Evolutionary conservation across 208 protist species (phyloP).

Genomic region (Trypanosoma mega): DNA sequence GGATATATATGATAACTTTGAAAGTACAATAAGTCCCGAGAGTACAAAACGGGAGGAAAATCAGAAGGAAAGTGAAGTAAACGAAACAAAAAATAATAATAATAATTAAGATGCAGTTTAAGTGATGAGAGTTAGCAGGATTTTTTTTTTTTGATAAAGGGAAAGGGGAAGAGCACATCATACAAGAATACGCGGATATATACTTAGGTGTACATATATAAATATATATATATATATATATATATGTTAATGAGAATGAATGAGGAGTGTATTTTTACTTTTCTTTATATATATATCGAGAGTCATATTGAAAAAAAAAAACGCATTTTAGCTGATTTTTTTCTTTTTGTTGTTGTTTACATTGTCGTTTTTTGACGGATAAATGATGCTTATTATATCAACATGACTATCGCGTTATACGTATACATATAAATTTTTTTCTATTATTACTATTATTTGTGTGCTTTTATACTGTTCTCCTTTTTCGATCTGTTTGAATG

Average conservation of each 20-base stretch:
- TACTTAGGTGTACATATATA: neutral
- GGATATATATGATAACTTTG: conserved; percentile 46
- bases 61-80: neutral
- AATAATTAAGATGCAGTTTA: no score
- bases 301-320: neutral
- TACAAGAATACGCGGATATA: conserved; percentile 1
- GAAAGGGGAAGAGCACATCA: conserved; percentile 8
- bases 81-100: conserved; percentile 18
- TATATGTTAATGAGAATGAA: neutral
- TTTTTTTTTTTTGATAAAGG: no score
- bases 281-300: neutral
- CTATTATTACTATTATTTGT: no score
- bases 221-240: neutral
- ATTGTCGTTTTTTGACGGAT: neutral
- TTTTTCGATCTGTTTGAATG: no score
- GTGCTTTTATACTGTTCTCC: no score
- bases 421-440: conserved; percentile 11
- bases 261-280: no score
- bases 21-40: conserved; percentile 6
- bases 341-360: neutral
- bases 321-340: neutral
- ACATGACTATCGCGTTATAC: neutral
- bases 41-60: neutral
- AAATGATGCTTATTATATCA: neutral
- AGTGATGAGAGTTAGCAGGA: no score